Percentiles rank a stretch among this genome's conserved stretches.
phyloP scores from a whole-genome alignment of 371 early-diverging fungal genomes.

The Chytridium lagenaria region DNA sequence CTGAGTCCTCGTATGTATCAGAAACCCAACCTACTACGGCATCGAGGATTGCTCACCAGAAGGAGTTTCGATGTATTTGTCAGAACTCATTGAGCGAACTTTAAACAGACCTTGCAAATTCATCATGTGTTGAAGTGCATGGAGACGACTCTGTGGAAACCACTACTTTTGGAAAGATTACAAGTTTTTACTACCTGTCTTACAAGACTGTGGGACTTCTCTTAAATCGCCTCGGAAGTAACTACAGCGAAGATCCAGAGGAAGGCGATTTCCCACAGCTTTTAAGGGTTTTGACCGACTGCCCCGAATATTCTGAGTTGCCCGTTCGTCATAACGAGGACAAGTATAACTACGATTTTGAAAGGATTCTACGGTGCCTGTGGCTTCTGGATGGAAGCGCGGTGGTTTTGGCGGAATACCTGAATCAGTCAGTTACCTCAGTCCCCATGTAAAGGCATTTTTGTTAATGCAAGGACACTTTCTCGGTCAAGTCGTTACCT shows the following conservation, averaged over 20 bases:
- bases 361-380: slow-evolving; percentile 42
- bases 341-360: slow-evolving; percentile 64
- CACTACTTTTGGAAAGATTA: slow-evolving; percentile 79
- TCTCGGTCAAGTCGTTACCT: slow-evolving; percentile 71
- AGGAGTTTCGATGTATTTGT: slow-evolving; percentile 76
- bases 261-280: slow-evolving; percentile 64
- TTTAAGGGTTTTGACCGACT: slow-evolving; percentile 75
- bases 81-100: slow-evolving; percentile 73
- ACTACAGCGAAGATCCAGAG: slow-evolving; percentile 44
- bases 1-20: not conserved
- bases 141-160: slow-evolving; percentile 60
- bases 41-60: slow-evolving; percentile 73
- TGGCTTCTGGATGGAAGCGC: slow-evolving; percentile 59
- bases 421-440: slow-evolving; percentile 62
- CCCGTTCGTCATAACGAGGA: slow-evolving; percentile 95
- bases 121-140: slow-evolving; percentile 74
- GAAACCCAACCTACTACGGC: slow-evolving; percentile 95
- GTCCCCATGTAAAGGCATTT: slow-evolving; percentile 89
- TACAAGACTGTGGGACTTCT: slow-evolving; percentile 80
- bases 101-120: slow-evolving; percentile 67
- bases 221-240: slow-evolving; percentile 53
- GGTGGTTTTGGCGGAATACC: slow-evolving; percentile 55
- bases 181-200: slow-evolving; percentile 87
- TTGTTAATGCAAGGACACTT: slow-evolving; percentile 89
- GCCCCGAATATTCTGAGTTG: slow-evolving; percentile 84